Base-by-base conservation (phyloP, 2,329 filamentous ascomycete species). In the Cladophialophora exuberans region DNA sequence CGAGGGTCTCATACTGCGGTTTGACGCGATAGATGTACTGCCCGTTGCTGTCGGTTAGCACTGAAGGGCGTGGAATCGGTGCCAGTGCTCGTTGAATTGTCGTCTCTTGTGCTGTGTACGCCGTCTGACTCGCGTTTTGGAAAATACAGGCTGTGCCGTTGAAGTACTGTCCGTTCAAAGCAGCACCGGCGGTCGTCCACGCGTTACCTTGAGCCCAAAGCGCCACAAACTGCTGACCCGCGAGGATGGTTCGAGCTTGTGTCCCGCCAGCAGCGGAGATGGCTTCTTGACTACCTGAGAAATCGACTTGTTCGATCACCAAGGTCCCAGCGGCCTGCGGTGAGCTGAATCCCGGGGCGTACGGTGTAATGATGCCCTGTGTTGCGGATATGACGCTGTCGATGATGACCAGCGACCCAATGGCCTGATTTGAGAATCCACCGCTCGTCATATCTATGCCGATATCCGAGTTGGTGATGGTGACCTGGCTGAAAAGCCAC, bases 171-270 rank as follows among this genome's bases (percentile, higher is more conserved):
- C 62, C 50, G 25, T 42, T 59, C 53, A 52, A 52, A 46, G 38
- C 52, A 31, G 54, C 49, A 6, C 60, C 62, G 26, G 62, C 60
- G 3, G 60, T 60, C 7, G 65, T 76, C 71, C 91, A 90, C 45
- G 82, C 76, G 52, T 84, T 84, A 50, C 90, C 90, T 70, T 94
- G 89, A 26, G 82, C 78, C 79, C 86, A 96, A 1, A 83, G 83
- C 2, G 74, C 70, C 57, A 94, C 78, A 65, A 82, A 81, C 52
- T 79, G 62, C 11, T 72, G 70, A 7, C 73, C 73, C 18, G 67
- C 62, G 7, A 78, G 67, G 7, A 72, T 69, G 1, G 68, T 68
- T 38, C 79, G 47, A 25, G 59, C 54, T 39, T 57, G 54, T 11
- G 57, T 75, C 4, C 68, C 70, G 20, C 66, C 68, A 11, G 70